Percentiles rank a stretch among this genome's conserved stretches.
phyloP scores from a whole-genome alignment of 2,329 filamentous ascomycete genomes.

The Emmonsia crescens region DNA sequence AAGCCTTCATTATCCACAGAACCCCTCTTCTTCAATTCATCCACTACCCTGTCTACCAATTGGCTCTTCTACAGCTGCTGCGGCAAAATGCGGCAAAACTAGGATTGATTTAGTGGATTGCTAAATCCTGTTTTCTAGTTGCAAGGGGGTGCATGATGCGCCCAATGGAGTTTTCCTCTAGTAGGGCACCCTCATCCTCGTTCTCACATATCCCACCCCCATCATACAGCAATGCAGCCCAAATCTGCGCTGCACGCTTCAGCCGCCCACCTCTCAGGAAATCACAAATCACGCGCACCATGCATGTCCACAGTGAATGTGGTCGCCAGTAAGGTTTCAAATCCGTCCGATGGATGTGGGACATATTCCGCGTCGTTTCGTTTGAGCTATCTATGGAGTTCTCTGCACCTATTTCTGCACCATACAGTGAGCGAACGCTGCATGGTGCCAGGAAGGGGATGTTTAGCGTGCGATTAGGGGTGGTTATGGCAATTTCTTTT shows the following conservation, averaged over 20 bases:
- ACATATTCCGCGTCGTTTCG: not conserved
- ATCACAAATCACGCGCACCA: not conserved
- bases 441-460: not conserved
- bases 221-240: not conserved
- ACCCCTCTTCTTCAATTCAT: not conserved
- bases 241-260: not conserved
- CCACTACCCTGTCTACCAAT: not conserved
- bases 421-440: not conserved
- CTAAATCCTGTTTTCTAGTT: not conserved
- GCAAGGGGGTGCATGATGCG: too few relatives aligned
- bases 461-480: not conserved
- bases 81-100: not conserved
- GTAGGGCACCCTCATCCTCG: not conserved
- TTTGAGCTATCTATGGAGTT: not conserved
- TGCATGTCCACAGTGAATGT: not conserved
- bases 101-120: too few relatives aligned
- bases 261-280: not conserved
- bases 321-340: not conserved
- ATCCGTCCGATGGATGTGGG: not conserved
- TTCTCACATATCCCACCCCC: not conserved
- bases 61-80: not conserved
- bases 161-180: not conserved
- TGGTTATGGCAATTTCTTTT: too few relatives aligned
- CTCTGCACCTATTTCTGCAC: not conserved
- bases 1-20: not conserved